Base-by-base conservation (phyloP, 2,329 filamentous ascomycete species). In the Ceratocystis diversiconidia region DNA sequence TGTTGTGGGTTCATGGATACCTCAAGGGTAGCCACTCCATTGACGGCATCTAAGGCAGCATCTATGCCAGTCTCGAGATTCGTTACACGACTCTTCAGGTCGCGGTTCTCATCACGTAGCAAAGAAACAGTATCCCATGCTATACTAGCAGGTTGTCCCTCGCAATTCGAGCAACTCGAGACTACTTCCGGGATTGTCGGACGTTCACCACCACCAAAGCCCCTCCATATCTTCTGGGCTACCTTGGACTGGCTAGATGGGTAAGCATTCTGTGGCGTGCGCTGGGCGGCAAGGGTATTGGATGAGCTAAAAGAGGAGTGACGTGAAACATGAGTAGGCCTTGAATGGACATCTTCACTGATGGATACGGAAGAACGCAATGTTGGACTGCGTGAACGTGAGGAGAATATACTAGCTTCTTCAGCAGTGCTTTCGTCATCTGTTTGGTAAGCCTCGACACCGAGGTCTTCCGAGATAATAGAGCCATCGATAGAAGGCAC, bases 81-180 rank as follows among this genome's bases (percentile, higher is more conserved):
- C 19, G 79, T 77, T 2, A 87, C 82, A 22, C 83, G 75, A 48
- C 78, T 76, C 75, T 87, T 87, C 62, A 87, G 72, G 7, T 79
- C 78, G 70, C 76, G 80, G 69, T 87, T 87, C 75, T 87, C 85
- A 60, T 83, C 81, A 48, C 82, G 76, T 67, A 87, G 73, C 60
- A 85, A 68, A 63, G 79, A 78, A n/a, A 85, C 84, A 3, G 84
- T 85, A 70, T 86, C 80, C 84, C 84, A 87, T 3, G 84, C 84
- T 46, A 83, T 77, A 69, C 81, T 83, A 12, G 80, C 77, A 63
- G 82, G 80, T 70, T 80, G 79, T 12, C 84, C 83, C 64, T 77
- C 73, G 72, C 85, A 86, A 70, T 85, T 86, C 43, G 73, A 70
- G 70, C 84, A 86, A 71, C 72, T 72, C 28, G 68, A 65, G 8